These are phyloP conservation scores for Lachnellula hyalina DNA, from an alignment of 2,329 filamentous ascomycete species.

Conservation along the genomic window DNA sequence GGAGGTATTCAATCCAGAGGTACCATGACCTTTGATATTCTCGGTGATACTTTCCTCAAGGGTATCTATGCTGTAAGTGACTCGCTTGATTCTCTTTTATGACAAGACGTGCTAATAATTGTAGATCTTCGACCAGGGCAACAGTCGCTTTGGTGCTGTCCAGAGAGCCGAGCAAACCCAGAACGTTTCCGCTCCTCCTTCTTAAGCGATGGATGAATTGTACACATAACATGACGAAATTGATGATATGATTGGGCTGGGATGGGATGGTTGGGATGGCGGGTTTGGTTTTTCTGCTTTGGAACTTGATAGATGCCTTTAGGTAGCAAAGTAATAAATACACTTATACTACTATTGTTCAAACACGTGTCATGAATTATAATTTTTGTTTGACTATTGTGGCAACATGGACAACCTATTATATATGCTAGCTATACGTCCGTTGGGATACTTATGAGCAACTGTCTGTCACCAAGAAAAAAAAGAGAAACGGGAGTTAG, in stretches of 20 bases:
- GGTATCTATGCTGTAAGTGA: conserved; percentile 50
- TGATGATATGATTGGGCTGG: not conserved
- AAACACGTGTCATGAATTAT: no score
- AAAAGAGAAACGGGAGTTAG: no score
- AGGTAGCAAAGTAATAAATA: not conserved
- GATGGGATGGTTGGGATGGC: not conserved
- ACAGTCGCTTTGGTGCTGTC: conserved; percentile 50
- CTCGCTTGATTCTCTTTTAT: not conserved
- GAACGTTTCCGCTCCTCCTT: conserved; percentile 23
- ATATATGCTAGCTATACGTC: no score
- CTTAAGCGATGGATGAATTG: conserved; percentile 5
- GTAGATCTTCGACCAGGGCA: conserved; percentile 55
- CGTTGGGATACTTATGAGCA: no score
- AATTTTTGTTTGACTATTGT: no score
- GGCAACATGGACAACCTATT: no score
- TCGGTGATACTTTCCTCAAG: conserved; percentile 55
- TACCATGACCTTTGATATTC: conserved; percentile 49
- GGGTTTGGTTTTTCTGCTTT: not conserved
- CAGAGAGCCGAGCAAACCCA: conserved; percentile 37
- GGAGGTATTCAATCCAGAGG: conserved; percentile 57
- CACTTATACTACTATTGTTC: no score
- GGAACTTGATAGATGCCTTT: not conserved
- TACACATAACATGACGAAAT: not conserved
- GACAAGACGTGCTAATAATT: conserved; percentile 10
- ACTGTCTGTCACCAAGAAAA: no score